Evolutionary conservation across 208 protist genomes (phyloP).

Genomic region (Leishmania turanica): DNA sequence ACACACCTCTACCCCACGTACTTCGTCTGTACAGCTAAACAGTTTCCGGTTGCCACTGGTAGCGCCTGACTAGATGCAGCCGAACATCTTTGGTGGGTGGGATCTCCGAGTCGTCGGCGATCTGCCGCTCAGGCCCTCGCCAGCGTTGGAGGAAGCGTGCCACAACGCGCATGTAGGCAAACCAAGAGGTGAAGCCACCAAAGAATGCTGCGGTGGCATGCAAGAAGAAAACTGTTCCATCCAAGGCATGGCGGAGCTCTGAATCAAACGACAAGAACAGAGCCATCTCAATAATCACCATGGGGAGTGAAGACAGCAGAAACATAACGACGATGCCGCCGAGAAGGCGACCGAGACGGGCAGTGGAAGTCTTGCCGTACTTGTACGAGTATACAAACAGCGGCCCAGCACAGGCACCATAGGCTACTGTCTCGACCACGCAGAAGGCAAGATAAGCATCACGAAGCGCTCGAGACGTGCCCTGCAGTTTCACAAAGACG

Average conservation of each 20-base stretch:
- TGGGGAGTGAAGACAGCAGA: conserved; percentile 57
- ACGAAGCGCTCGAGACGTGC: conserved; percentile 4
- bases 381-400: conserved; percentile 87
- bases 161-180: conserved; percentile 65
- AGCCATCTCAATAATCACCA: conserved; percentile 55
- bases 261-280: conserved; percentile 32
- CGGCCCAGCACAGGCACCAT: conserved; percentile 44
- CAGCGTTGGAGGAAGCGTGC: conserved; percentile 46
- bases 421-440: conserved; percentile 56
- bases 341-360: conserved; percentile 37
- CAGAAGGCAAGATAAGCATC: conserved; percentile 60
- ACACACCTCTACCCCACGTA: not conserved
- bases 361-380: conserved; percentile 53
- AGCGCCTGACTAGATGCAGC: conserved; percentile 17
- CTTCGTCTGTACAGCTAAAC: conserved; percentile 18
- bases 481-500: conserved; percentile 35
- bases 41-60: conserved; percentile 12
- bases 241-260: conserved; percentile 33
- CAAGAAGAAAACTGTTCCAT: conserved; percentile 61
- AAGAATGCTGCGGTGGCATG: conserved; percentile 42
- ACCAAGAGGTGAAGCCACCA: conserved; percentile 55
- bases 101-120: conserved; percentile 40
- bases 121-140: conserved; percentile 66
- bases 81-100: conserved; percentile 27
- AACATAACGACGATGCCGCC: conserved; percentile 68